Conservation (phyloP, 306 rosid species). For the Prunus armeniaca region DNA sequence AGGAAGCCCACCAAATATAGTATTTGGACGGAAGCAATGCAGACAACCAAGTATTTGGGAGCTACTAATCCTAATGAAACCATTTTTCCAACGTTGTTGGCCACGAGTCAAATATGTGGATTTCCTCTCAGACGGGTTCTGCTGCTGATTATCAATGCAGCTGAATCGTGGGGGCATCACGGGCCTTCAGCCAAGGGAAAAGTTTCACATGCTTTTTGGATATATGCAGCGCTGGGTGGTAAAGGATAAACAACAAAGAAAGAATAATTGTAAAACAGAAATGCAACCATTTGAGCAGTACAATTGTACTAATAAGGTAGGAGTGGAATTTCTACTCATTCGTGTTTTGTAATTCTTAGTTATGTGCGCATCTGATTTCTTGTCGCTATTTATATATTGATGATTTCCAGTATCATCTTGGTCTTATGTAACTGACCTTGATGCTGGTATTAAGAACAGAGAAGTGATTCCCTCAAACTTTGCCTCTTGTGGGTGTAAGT, state of each 20-base stretch:
- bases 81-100: conserved; percentile 4
- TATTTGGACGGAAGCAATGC: not conserved
- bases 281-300: conserved; percentile 7
- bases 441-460: too few species aligned
- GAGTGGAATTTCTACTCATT: not conserved
- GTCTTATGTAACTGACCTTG: not conserved
- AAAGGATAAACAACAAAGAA: not conserved
- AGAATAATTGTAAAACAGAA: conserved; percentile 3
- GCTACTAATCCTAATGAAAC: not conserved
- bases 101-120: not conserved
- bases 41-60: conserved; percentile 4
- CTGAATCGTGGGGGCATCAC: not conserved
- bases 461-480: too few species aligned
- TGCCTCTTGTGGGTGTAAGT: too few species aligned
- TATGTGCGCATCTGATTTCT: not conserved
- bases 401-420: not conserved
- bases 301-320: conserved; percentile 13
- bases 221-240: conserved; percentile 16
- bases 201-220: not conserved
- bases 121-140: not conserved
- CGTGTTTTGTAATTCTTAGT: not conserved
- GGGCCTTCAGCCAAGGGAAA: not conserved
- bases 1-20: conserved; percentile 61
- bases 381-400: not conserved
- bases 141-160: not conserved